Evolutionary conservation across 2,329 filamentous ascomycete species (phyloP).

Genomic region (Bipolaris bicolor): DNA sequence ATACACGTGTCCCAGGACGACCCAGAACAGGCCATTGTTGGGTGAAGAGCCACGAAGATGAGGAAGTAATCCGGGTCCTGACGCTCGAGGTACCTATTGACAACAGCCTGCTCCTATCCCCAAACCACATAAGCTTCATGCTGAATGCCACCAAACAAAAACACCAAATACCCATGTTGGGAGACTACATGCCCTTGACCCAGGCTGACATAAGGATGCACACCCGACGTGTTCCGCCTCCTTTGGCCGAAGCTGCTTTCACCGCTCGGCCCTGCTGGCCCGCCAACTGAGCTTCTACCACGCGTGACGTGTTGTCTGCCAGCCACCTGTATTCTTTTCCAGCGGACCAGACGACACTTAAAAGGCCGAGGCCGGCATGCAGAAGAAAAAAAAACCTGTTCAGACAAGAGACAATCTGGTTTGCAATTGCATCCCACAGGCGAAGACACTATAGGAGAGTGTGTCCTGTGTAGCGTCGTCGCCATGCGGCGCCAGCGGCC

Average conservation of each 20-base stretch:
- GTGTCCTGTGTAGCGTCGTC: conserved; percentile 20
- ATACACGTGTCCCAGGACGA: too few relatives aligned
- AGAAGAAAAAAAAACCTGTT: neutral
- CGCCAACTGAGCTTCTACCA: conserved; percentile 15
- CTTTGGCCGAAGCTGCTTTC: conserved; percentile 13
- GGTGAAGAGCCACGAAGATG: too few relatives aligned
- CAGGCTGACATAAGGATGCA: too few relatives aligned
- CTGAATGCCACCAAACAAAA: too few relatives aligned
- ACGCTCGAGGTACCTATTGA: too few relatives aligned
- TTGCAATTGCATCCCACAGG: conserved; percentile 1
- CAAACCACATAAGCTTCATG: too few relatives aligned
- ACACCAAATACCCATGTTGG: too few relatives aligned
- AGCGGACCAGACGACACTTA: conserved; percentile 8
- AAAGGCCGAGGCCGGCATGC: conserved; percentile 12
- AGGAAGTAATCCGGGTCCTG: too few relatives aligned
- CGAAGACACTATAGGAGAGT: neutral
- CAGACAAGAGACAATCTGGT: neutral
- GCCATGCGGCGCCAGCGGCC: conserved; percentile 23
- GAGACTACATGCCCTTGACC: too few relatives aligned
- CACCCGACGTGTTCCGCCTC: neutral
- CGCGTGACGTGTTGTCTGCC: conserved; percentile 32
- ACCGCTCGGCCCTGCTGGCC: conserved; percentile 14
- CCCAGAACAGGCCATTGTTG: too few relatives aligned
- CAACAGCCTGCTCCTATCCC: too few relatives aligned
- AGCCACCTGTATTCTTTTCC: conserved; percentile 1